A percentile compares a stretch with the other conserved stretches of the same genome.
Conservation (phyloP, 163 green algal species). For the Botryococcus braunii region DNA sequence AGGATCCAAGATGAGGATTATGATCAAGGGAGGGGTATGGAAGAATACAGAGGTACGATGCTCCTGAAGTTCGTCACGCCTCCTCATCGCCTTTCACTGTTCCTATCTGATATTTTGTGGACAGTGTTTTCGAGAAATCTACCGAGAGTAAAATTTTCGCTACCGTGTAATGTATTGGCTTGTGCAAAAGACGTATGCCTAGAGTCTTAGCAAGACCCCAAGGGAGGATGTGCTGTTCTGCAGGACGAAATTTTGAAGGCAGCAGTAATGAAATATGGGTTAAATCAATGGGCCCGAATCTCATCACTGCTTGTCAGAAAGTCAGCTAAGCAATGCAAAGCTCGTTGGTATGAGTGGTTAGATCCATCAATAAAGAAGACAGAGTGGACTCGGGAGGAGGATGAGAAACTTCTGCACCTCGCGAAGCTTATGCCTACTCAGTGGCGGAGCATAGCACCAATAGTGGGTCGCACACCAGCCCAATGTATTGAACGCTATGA, state of each 20-base stretch:
- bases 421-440: constrained; percentile 99
- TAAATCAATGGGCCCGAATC: constrained; percentile 97
- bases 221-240: not conserved
- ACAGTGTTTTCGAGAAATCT: no score
- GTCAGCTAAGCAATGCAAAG: constrained; percentile 99
- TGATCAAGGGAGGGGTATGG: constrained; percentile 89
- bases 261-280: constrained; percentile 99
- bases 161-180: no score
- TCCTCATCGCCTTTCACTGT: no score
- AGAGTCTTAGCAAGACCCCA: no score
- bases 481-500: constrained; percentile 96
- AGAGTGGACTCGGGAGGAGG: constrained; percentile 98
- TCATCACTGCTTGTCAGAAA: constrained; percentile 96
- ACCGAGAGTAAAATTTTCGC: no score
- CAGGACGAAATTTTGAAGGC: constrained; percentile 99
- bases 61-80: no score
- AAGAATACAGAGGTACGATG: constrained; percentile 97
- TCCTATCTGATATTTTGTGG: no score
- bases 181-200: no score
- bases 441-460: constrained; percentile 97
- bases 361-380: constrained; percentile 99
- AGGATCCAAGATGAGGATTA: constrained; percentile 59
- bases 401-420: constrained; percentile 99
- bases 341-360: constrained; percentile 94
- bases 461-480: constrained; percentile 92